Conservation (phyloP, 176 grass and related monocot species). For the Cymbopogon citratus region DNA sequence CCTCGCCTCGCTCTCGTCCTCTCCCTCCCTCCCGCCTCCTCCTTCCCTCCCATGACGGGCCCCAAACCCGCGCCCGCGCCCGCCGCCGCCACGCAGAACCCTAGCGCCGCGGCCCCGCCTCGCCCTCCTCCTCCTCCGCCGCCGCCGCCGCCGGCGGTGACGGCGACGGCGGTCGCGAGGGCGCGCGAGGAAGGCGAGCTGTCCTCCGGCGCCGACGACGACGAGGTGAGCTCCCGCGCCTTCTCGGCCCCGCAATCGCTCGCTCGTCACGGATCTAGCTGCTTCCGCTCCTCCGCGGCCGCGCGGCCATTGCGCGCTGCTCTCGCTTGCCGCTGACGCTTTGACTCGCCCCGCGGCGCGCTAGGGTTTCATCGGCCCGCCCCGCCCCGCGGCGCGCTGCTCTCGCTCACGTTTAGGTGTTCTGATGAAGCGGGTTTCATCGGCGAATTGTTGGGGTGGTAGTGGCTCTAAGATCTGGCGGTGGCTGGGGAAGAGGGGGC, state of each 20-base stretch:
- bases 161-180: constrained; percentile 4
- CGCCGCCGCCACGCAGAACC: constrained; percentile 20
- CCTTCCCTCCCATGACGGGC: constrained; percentile 30
- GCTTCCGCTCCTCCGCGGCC: neutral
- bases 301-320: neutral
- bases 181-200: constrained; percentile 64
- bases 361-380: too few relatives aligned
- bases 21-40: neutral
- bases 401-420: neutral
- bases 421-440: neutral
- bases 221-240: constrained; percentile 34
- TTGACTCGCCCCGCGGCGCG: neutral
- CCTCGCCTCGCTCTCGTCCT: neutral
- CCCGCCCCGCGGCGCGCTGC: neutral
- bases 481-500: neutral
- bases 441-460: neutral
- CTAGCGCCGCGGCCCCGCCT: neutral
- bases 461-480: neutral
- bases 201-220: constrained; percentile 60
- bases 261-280: neutral
- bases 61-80: neutral
- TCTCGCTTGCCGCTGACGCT: constrained; percentile 4
- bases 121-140: neutral
- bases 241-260: neutral
- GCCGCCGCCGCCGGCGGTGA: neutral